Evolutionary conservation across 2,329 filamentous ascomycete species (phyloP).

Genomic region (Trichoderma sp.): DNA sequence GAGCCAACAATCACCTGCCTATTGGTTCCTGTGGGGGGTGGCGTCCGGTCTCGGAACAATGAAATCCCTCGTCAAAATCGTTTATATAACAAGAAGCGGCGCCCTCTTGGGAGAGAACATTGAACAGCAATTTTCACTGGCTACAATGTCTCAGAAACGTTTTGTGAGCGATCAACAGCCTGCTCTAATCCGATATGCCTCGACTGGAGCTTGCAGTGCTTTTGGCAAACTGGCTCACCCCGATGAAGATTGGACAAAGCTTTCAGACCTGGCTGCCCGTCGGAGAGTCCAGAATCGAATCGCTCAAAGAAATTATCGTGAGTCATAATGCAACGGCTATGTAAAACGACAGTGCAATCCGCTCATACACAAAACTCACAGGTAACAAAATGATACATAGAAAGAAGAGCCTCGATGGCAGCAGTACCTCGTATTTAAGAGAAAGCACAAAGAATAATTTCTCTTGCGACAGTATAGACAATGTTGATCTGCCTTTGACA

Average conservation of each 20-base stretch:
- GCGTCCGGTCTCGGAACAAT: neutral
- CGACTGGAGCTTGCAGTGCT: neutral
- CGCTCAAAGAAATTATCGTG: neutral
- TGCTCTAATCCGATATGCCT: neutral
- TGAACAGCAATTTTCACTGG: neutral
- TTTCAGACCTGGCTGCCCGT: neutral
- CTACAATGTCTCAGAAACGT: neutral
- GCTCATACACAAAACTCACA: neutral
- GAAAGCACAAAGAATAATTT: neutral
- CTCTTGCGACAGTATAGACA: neutral
- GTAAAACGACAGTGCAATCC: neutral
- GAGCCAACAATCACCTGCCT: neutral
- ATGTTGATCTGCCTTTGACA: neutral
- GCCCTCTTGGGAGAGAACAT: neutral
- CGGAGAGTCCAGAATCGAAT: neutral
- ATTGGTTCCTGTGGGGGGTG: neutral
- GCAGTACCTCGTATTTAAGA: neutral
- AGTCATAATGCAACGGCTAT: neutral
- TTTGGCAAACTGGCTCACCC: neutral
- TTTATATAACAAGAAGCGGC: neutral
- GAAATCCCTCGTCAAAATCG: neutral
- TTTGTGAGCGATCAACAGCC: neutral
- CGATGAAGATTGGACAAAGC: neutral
- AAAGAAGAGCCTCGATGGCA: neutral
- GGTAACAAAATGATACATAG: neutral